Conservation (phyloP, 1,284 basidiomycete genomes). For the Kwoniella shivajii region DNA sequence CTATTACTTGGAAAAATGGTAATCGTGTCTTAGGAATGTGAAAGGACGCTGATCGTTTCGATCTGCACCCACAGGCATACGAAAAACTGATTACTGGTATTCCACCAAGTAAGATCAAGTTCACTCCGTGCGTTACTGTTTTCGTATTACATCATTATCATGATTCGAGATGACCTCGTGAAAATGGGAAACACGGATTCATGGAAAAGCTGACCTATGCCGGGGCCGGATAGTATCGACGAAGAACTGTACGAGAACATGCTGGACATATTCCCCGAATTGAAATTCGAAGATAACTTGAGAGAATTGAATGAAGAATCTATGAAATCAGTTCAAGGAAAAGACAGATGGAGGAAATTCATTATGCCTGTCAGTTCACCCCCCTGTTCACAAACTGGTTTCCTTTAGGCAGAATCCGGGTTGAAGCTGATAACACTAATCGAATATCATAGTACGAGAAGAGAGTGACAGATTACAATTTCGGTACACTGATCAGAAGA, state of each 20-base stretch:
- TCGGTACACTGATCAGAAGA: constrained; percentile 89
- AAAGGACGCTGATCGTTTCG: neutral
- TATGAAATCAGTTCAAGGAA: constrained; percentile 90
- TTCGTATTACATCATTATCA: neutral
- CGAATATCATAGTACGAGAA: constrained; percentile 68
- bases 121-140: constrained; percentile 67
- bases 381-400: neutral
- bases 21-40: neutral
- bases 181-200: neutral
- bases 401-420: no score
- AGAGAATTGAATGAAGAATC: constrained; percentile 83
- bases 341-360: constrained; percentile 89
- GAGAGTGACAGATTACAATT: constrained; percentile 91
- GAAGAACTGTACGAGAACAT: constrained; percentile 87
- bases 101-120: constrained; percentile 69
- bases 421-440: no score
- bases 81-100: constrained; percentile 91
- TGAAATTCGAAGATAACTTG: constrained; percentile 68
- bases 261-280: constrained; percentile 79
- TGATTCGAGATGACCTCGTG: neutral
- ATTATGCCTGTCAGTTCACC: constrained; percentile 69
- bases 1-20: constrained; percentile 7
- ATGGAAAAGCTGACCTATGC: neutral
- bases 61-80: constrained; percentile 70
- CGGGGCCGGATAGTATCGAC: constrained; percentile 81